Evolutionary conservation across 129 eudicot species (phyloP).

Genomic region (Artemisia argyi): DNA sequence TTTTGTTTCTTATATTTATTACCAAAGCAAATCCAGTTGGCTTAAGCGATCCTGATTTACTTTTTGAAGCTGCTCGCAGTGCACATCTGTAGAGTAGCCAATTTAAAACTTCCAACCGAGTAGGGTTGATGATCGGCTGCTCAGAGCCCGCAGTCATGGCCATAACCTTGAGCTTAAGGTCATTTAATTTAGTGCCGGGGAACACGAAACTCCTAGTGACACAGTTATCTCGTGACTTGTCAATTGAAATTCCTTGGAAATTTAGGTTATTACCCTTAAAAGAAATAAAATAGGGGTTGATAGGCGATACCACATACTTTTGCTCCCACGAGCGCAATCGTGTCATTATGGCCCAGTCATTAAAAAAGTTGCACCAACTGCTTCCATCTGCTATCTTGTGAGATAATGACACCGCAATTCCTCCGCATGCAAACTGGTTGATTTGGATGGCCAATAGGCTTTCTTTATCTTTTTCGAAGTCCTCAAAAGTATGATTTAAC

Average conservation of each 20-base stretch:
- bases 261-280: not conserved
- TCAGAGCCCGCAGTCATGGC: not conserved
- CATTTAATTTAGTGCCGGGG: constrained; percentile 3
- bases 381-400: constrained; percentile 30
- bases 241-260: not conserved
- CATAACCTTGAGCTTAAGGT: constrained; percentile 9
- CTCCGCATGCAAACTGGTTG: constrained; percentile 24
- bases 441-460: constrained; percentile 17
- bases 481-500: not conserved
- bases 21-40: not conserved
- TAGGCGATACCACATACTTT: not conserved
- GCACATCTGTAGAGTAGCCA: constrained; percentile 28
- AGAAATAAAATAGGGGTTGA: constrained; percentile 7
- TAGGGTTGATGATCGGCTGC: constrained; percentile 20
- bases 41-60: constrained; percentile 1
- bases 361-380: constrained; percentile 1
- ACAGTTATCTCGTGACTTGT: not conserved
- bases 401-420: constrained; percentile 4
- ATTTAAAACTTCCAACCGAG: constrained; percentile 28
- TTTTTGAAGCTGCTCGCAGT: not conserved
- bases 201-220: constrained; percentile 17
- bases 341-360: constrained; percentile 22
- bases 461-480: not conserved
- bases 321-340: not conserved
- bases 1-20: constrained; percentile 11